Percentiles rank a stretch among this genome's conserved stretches.
Conservation (phyloP, 441 rosid genomes). For the Adansonia rubrostipa region DNA sequence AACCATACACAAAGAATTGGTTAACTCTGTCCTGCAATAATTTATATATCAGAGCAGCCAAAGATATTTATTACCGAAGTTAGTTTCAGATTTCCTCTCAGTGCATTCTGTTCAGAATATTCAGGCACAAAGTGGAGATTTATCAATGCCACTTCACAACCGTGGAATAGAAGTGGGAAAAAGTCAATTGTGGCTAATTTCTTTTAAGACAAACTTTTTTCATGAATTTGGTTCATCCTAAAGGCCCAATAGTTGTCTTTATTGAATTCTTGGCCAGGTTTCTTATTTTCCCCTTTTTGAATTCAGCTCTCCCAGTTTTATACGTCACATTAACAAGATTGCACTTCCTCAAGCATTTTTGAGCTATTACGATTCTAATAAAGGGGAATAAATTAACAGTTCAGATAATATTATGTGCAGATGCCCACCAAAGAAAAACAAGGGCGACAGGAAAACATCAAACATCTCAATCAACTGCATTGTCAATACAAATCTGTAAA, state of each 20-base stretch:
- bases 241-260: background rate
- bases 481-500: slow-evolving; percentile 6
- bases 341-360: background rate
- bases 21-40: background rate
- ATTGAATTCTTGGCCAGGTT: background rate
- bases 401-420: background rate
- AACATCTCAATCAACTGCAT: slow-evolving; percentile 8
- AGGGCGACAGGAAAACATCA: background rate
- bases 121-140: background rate
- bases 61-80: background rate
- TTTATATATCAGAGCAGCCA: background rate
- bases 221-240: background rate
- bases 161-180: slow-evolving; percentile 11
- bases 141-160: slow-evolving; percentile 5
- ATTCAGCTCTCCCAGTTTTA: background rate
- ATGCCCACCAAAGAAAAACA: background rate
- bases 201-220: background rate
- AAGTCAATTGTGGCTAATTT: background rate
- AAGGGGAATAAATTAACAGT: background rate
- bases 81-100: slow-evolving; percentile 8
- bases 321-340: slow-evolving; percentile 11
- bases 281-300: background rate
- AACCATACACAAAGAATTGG: background rate
- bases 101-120: background rate
- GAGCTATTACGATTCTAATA: background rate